Evolutionary conservation across 2,329 filamentous ascomycete species (phyloP).

Genomic region (Penicillium sp.): DNA sequence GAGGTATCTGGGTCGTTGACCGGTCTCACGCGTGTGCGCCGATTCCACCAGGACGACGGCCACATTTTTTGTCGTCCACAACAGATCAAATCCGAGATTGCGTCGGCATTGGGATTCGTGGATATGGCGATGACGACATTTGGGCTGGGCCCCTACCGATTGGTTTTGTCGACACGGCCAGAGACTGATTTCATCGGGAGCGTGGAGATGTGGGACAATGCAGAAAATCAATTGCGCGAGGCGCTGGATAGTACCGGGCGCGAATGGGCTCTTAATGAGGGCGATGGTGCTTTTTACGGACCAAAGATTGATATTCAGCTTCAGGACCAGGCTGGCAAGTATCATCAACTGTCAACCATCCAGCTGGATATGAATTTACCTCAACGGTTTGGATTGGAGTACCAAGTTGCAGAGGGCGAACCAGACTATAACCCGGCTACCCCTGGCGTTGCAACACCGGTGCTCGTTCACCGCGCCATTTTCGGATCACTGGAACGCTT

Average conservation of each 20-base stretch:
- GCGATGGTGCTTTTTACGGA: constrained; percentile 84
- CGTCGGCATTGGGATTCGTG: constrained; percentile 67
- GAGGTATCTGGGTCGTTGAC: constrained; percentile 76
- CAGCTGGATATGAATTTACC: constrained; percentile 88
- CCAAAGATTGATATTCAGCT: constrained; percentile 87
- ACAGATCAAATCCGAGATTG: constrained; percentile 70
- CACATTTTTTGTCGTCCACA: constrained; percentile 81
- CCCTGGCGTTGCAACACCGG: constrained; percentile 60
- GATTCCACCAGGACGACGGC: constrained; percentile 86
- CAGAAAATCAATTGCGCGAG: constrained; percentile 60
- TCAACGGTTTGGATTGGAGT: constrained; percentile 71
- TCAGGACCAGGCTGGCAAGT: constrained; percentile 72
- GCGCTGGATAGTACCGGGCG: constrained; percentile 60
- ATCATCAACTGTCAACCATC: constrained; percentile 82
- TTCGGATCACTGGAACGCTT: constrained; percentile 78
- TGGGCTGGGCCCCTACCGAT: constrained; percentile 63
- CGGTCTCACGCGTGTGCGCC: constrained; percentile 73
- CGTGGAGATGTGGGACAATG: constrained; percentile 61
- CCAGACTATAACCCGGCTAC: constrained; percentile 37
- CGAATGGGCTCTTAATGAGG: constrained; percentile 68
- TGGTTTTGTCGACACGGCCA: constrained; percentile 74
- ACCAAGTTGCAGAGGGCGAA: constrained; percentile 50
- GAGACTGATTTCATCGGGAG: constrained; percentile 71
- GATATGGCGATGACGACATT: constrained; percentile 65
- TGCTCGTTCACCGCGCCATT: constrained; percentile 79